Percentiles rank a stretch among this genome's conserved stretches.
Conservation (phyloP, 1,284 basidiomycete species). For the Earliella scabrosa region DNA sequence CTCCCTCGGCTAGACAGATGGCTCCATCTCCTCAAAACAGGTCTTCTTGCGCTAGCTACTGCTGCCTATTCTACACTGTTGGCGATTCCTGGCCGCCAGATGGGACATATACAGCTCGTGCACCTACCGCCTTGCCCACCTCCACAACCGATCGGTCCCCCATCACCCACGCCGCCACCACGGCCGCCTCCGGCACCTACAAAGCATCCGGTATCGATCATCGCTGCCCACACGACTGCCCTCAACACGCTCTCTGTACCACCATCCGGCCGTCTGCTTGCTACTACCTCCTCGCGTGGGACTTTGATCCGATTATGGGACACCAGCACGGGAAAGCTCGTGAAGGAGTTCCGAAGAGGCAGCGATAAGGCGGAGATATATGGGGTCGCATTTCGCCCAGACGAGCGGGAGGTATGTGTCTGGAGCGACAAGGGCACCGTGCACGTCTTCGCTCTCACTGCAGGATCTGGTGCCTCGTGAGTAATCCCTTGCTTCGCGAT, state of each 20-base stretch:
- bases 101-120: slow-evolving; percentile 90
- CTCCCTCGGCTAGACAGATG: not conserved
- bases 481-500: slow-evolving; percentile 32
- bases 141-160: slow-evolving; percentile 52
- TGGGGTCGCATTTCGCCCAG: slow-evolving; percentile 80
- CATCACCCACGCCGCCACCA: slow-evolving; percentile 47
- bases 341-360: slow-evolving; percentile 86
- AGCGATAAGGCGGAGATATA: slow-evolving; percentile 93
- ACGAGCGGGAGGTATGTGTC: slow-evolving; percentile 81
- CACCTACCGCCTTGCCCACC: slow-evolving; percentile 81
- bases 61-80: slow-evolving; percentile 80
- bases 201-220: slow-evolving; percentile 78
- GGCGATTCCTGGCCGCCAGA: slow-evolving; percentile 86
- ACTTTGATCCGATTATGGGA: slow-evolving; percentile 94
- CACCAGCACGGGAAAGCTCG: slow-evolving; percentile 70
- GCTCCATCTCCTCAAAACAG: slow-evolving; percentile 48
- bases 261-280: slow-evolving; percentile 78
- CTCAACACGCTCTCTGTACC: slow-evolving; percentile 82
- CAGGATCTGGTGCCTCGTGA: slow-evolving; percentile 66
- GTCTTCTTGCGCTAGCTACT: slow-evolving; percentile 83
- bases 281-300: slow-evolving; percentile 86
- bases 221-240: slow-evolving; percentile 84
- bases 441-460: slow-evolving; percentile 83
- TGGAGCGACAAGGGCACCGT: slow-evolving; percentile 98
- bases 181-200: slow-evolving; percentile 57